Evolutionary conservation across 306 rosid species (phyloP).

Genomic region (Vigna nakashimae): DNA sequence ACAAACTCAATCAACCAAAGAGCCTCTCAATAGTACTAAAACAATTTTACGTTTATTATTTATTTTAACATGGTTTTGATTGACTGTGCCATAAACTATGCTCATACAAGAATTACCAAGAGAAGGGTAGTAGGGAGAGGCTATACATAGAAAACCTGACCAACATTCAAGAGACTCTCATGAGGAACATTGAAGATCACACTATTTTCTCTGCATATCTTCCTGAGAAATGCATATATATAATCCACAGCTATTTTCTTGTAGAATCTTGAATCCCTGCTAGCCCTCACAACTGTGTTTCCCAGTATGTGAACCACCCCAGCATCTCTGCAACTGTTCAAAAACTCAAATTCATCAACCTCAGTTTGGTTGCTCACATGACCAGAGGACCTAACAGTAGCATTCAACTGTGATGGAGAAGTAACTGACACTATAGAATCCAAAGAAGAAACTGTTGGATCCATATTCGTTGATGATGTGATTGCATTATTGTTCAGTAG

Average conservation of each 20-base stretch:
- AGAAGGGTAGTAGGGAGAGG: no score
- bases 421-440: constrained; percentile 68
- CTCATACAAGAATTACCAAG: not conserved
- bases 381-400: constrained; percentile 50
- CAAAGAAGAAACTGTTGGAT: constrained; percentile 55
- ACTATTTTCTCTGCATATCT: constrained; percentile 91
- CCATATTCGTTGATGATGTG: constrained; percentile 52
- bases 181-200: constrained; percentile 96
- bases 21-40: not conserved
- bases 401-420: constrained; percentile 55
- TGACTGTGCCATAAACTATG: not conserved
- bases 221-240: constrained; percentile 87
- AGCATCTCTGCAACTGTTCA: constrained; percentile 73
- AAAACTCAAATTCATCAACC: constrained; percentile 76
- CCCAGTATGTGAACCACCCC: constrained; percentile 98
- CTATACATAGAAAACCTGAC: constrained; percentile 87
- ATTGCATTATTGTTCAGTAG: constrained; percentile 48
- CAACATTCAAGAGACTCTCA: constrained; percentile 91
- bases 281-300: constrained; percentile 76
- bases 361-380: constrained; percentile 62
- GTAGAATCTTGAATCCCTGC: constrained; percentile 72
- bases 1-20: not conserved
- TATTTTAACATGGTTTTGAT: not conserved
- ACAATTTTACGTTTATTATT: not conserved
- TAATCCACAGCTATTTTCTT: constrained; percentile 86